Percentiles rank a stretch among this genome's conserved stretches.
Conservation (phyloP, 2,329 filamentous ascomycete species). For the Ceratocystis ficicola region DNA sequence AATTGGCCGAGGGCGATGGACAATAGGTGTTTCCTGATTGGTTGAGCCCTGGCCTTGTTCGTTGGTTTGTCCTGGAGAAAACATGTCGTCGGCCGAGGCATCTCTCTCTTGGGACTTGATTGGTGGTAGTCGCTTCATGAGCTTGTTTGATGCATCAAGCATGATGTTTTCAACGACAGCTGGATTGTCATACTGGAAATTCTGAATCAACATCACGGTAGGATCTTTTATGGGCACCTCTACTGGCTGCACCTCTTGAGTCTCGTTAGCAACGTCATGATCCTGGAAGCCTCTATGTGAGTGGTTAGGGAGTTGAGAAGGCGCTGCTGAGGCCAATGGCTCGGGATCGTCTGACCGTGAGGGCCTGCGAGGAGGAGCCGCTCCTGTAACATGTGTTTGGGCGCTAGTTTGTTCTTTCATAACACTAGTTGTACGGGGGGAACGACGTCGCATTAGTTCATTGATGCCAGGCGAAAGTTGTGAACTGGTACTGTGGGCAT, state of each 20-base stretch:
- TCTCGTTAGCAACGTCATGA: background rate
- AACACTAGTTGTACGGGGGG: slow-evolving; percentile 29
- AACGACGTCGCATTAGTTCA: slow-evolving; percentile 41
- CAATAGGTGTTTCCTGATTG: slow-evolving; percentile 29
- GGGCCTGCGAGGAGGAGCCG: slow-evolving; percentile 9
- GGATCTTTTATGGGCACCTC: slow-evolving; percentile 27
- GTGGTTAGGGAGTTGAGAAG: slow-evolving; percentile 17
- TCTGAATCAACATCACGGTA: slow-evolving; percentile 45
- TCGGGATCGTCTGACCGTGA: slow-evolving; percentile 9
- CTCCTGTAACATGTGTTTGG: background rate
- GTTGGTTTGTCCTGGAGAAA: background rate
- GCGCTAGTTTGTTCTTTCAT: background rate
- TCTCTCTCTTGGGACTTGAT: background rate
- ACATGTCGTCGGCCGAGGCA: background rate
- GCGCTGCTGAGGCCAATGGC: background rate
- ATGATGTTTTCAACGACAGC: slow-evolving; percentile 39
- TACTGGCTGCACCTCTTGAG: slow-evolving; percentile 4
- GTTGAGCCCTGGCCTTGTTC: slow-evolving; percentile 8
- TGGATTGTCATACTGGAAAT: slow-evolving; percentile 45
- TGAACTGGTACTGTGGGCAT: slow-evolving; percentile 36
- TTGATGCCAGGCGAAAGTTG: slow-evolving; percentile 38
- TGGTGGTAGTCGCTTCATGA: slow-evolving; percentile 19
- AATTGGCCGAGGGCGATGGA: slow-evolving; percentile 46
- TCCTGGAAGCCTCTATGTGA: slow-evolving; percentile 27
- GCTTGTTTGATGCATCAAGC: slow-evolving; percentile 32